Conservation (phyloP, 2,329 filamentous ascomycete species). For the Pochonia chlamydosporia region DNA sequence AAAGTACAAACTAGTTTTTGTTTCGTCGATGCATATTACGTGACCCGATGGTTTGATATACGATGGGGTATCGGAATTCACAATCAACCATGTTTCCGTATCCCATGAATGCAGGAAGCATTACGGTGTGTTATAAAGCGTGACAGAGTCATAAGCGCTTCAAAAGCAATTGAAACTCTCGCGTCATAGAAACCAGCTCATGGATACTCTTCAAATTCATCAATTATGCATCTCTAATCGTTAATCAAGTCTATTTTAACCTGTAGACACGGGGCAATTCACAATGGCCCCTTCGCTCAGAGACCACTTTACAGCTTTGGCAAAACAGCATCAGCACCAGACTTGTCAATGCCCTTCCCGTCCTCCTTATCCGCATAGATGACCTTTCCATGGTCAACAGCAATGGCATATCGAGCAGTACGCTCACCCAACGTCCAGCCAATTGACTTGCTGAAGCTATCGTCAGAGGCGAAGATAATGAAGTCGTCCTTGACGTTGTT, state of each 20-base stretch:
- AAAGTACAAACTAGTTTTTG: not conserved
- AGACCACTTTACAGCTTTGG: slow-evolving; percentile 39
- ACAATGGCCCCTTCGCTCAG: not conserved
- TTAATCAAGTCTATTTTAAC: not conserved
- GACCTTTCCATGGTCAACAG: slow-evolving; percentile 79
- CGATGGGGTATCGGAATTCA: no score
- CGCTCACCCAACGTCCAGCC: slow-evolving; percentile 73
- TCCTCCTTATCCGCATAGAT: slow-evolving; percentile 72
- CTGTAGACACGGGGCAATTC: not conserved
- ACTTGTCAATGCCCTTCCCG: slow-evolving; percentile 39
- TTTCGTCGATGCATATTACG: not conserved
- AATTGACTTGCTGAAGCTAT: slow-evolving; percentile 67
- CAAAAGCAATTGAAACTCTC: no score
- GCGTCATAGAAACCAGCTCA: no score
- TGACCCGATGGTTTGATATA: no score
- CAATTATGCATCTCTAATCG: not conserved
- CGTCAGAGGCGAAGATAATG: slow-evolving; percentile 71
- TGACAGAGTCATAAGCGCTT: no score
- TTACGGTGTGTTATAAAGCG: no score
- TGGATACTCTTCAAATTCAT: no score
- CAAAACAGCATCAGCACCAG: slow-evolving; percentile 48
- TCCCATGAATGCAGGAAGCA: no score
- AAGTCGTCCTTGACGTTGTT: slow-evolving; percentile 68
- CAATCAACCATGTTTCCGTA: no score
- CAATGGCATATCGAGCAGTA: slow-evolving; percentile 72